Conservation (phyloP, 1,284 basidiomycete genomes). For the Melampsora abietis-canadensis region DNA sequence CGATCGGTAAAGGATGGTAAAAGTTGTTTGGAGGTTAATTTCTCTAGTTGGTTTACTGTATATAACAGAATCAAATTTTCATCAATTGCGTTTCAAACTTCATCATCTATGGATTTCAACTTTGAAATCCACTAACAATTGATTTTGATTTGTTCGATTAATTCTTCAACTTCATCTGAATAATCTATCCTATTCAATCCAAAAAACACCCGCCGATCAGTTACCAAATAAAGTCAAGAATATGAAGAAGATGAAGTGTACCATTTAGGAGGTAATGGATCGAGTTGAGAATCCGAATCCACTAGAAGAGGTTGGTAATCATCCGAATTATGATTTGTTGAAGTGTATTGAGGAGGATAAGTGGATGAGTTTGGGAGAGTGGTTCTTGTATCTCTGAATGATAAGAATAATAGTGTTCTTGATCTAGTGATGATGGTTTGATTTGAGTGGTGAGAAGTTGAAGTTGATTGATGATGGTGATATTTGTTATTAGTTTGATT, state of each 20-base stretch:
- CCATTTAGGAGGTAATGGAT: constrained; percentile 52
- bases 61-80: constrained; percentile 10
- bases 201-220: constrained; percentile 44
- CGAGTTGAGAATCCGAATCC: neutral
- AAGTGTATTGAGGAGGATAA: constrained; percentile 33
- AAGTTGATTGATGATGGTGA: neutral
- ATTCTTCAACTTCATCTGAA: constrained; percentile 78
- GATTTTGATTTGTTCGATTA: constrained; percentile 65
- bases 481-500: too few relatives aligned
- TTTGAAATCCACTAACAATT: constrained; percentile 68
- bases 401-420: constrained; percentile 88
- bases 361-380: constrained; percentile 57
- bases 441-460: neutral
- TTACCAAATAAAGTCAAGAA: constrained; percentile 47
- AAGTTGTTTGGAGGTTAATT: constrained; percentile 89
- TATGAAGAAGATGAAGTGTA: constrained; percentile 50
- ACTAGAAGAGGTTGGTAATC: neutral
- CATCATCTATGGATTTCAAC: too few relatives aligned
- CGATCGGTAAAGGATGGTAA: constrained; percentile 95
- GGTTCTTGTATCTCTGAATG: constrained; percentile 75
- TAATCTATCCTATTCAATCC: constrained; percentile 74
- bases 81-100: constrained; percentile 13
- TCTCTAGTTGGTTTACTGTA: constrained; percentile 75
- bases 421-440: constrained; percentile 66
- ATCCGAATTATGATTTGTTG: neutral